A percentile compares a stretch with the other conserved stretches of the same genome.
phyloP scores from a whole-genome alignment of 768 basidiomycete genomes.

The Tricholoma terreum region DNA sequence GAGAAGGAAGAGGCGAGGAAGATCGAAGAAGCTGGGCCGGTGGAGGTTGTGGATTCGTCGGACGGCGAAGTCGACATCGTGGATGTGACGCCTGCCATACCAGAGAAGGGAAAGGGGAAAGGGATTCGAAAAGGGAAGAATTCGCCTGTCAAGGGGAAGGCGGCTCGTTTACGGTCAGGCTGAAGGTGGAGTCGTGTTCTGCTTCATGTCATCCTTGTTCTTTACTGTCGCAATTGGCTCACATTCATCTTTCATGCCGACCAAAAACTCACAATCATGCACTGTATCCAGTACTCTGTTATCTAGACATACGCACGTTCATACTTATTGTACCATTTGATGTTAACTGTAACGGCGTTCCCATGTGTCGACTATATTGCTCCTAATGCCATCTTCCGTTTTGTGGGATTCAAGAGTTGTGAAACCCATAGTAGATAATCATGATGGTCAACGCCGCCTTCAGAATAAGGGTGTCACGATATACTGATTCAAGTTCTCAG shows the following conservation, averaged over 20 bases:
- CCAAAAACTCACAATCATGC: conserved; percentile 6
- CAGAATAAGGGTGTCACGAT: no score
- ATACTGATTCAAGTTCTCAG: no score
- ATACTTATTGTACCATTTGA: neutral
- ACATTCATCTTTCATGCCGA: conserved; percentile 6
- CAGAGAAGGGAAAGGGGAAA: conserved; percentile 7
- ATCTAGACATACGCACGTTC: neutral
- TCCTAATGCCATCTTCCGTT: no score
- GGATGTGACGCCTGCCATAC: conserved; percentile 23
- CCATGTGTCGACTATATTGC: neutral
- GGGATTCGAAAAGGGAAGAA: conserved; percentile 10
- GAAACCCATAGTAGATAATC: no score
- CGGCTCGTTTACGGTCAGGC: conserved; percentile 5
- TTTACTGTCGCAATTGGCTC: neutral
- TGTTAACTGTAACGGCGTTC: neutral
- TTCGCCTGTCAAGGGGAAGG: conserved; percentile 4
- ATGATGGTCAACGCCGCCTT: no score
- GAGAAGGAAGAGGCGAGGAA: conserved; percentile 37
- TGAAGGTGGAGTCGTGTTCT: conserved; percentile 1
- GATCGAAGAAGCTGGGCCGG: conserved; percentile 28
- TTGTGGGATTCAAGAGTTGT: no score
- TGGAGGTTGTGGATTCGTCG: conserved; percentile 29
- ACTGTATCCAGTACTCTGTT: conserved; percentile 5
- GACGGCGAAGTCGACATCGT: conserved; percentile 45
- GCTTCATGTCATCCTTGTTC: neutral